A percentile compares a stretch with the other conserved stretches of the same genome.
Evolutionary conservation across 202 grass and related monocot species (phyloP).

Genomic region (Schoenoplectus tabernaemontani): DNA sequence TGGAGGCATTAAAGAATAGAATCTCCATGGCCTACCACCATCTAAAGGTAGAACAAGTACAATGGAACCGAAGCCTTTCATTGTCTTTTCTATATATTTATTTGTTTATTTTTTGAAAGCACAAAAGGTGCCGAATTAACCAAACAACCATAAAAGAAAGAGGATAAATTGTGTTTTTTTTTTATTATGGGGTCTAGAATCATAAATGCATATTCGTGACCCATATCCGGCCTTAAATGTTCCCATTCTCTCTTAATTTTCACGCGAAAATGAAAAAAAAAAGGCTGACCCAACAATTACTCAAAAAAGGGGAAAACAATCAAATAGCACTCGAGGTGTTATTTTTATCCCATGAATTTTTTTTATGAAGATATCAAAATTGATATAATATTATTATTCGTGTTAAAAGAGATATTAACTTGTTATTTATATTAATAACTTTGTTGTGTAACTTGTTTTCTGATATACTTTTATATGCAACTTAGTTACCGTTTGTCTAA

Average conservation of each 20-base stretch:
- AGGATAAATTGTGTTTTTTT: not conserved
- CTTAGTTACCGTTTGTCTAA: no score
- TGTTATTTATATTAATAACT: no score
- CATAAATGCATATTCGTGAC: constrained; percentile 14
- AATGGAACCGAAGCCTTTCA: constrained; percentile 19
- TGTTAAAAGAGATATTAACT: no score
- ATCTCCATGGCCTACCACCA: constrained; percentile 23
- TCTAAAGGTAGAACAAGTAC: constrained; percentile 32
- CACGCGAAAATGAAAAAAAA: not conserved
- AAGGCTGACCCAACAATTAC: not conserved
- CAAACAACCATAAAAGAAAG: not conserved
- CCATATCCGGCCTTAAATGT: not conserved
- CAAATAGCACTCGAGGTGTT: no score
- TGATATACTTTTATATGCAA: no score
- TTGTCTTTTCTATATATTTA: not conserved
- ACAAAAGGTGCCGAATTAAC: not conserved
- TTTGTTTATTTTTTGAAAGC: not conserved
- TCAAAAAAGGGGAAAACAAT: not conserved
- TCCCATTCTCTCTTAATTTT: not conserved
- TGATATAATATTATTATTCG: no score
- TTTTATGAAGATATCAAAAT: no score
- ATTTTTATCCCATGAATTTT: no score
- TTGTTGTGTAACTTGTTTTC: no score
- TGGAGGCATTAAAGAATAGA: constrained; percentile 18
- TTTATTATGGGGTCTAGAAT: constrained; percentile 3